Evolutionary conservation across 177 flowering plant genomes (phyloP), one percentile per base, ranked within the genome.

Genomic region (Tripterygium wilfordii): DNA sequence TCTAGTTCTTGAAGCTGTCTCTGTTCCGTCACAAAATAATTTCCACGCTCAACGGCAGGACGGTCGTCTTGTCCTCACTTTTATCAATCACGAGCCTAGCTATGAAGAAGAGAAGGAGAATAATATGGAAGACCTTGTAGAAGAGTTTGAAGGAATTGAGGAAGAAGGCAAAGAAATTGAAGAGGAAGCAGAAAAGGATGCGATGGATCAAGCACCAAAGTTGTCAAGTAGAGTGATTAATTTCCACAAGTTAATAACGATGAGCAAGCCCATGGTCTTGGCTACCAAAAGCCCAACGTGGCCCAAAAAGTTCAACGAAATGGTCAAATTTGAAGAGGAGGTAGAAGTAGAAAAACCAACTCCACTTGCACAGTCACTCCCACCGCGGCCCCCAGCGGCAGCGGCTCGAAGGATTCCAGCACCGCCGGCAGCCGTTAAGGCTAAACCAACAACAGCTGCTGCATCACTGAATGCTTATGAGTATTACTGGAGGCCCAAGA

Each of bases 11-110:
- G 82, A 79, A 56, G 97, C 96, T 3, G 77, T 87, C 8, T 59
- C 90, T 9, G 53, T 70, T 16, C 66, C 80, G 20, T 47, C 75
- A 3, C 64, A 60, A 14, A 76, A 62, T 37, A 65, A 61, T 58
- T 75, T 90, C 62, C 77, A 40, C 1, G 88, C 81, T 12, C 61
- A 87, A 18, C 86, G 97, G 31, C 71, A 71, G 23, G 85, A 67
- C 19, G 94, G 97, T 7, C 84, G 97, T 35, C 87, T 89, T 31
- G 68, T 70, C n/a, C 88, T 85, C 60, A 69, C 79, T 23, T 65
- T 77, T 33, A 33, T 50, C 19, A 30, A 16, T 8, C n/a, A n/a
- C n/a, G n/a, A n/a, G n/a, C n/a, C n/a, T n/a, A n/a, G n/a, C n/a
- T n/a, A n/a, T n/a, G n/a, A n/a, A n/a, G n/a, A n/a, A n/a, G n/a